phyloP scores from a whole-genome alignment of 768 basidiomycete species.

The Auricularia auricula-judae region DNA sequence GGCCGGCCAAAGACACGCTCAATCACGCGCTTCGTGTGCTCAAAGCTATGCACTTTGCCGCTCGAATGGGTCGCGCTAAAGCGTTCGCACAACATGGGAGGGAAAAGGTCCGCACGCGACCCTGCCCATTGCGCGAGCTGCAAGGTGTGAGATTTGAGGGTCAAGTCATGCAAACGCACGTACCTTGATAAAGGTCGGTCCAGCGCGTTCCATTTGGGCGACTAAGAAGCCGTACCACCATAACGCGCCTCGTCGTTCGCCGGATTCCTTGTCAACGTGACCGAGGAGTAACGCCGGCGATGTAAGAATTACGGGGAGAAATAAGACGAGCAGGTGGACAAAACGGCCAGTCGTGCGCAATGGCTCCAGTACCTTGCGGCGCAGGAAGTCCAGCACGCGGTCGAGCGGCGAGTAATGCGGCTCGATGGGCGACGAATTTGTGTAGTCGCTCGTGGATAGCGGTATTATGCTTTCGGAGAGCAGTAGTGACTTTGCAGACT shows the following conservation, averaged over 20 bases:
- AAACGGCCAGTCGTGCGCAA: slow-evolving; percentile 75
- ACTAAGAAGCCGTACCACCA: slow-evolving; percentile 97
- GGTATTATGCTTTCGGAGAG: neutral
- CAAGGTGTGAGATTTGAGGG: neutral
- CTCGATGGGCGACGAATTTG: slow-evolving; percentile 63
- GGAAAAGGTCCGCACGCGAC: slow-evolving; percentile 89
- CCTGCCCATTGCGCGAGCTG: slow-evolving; percentile 98
- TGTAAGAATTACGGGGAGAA: slow-evolving; percentile 75
- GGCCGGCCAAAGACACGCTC: slow-evolving; percentile 72
- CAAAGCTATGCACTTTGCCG: slow-evolving; percentile 68
- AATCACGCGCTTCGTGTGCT: slow-evolving; percentile 71
- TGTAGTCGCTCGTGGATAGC: neutral
- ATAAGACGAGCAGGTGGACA: slow-evolving; percentile 68
- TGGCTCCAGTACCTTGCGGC: slow-evolving; percentile 67
- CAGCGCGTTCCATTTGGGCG: slow-evolving; percentile 82
- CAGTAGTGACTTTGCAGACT: neutral
- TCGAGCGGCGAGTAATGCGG: slow-evolving; percentile 34
- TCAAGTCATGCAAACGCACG: slow-evolving; percentile 3
- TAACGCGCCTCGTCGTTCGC: slow-evolving; percentile 84
- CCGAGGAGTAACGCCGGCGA: slow-evolving; percentile 78
- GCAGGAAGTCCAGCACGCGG: slow-evolving; percentile 37
- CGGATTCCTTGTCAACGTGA: slow-evolving; percentile 39
- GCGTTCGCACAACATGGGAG: slow-evolving; percentile 69
- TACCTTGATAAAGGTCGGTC: slow-evolving; percentile 96
- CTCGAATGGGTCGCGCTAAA: slow-evolving; percentile 84